phyloP scores from a whole-genome alignment of 257 asterid species.

The Solanum pinnatisectum region DNA sequence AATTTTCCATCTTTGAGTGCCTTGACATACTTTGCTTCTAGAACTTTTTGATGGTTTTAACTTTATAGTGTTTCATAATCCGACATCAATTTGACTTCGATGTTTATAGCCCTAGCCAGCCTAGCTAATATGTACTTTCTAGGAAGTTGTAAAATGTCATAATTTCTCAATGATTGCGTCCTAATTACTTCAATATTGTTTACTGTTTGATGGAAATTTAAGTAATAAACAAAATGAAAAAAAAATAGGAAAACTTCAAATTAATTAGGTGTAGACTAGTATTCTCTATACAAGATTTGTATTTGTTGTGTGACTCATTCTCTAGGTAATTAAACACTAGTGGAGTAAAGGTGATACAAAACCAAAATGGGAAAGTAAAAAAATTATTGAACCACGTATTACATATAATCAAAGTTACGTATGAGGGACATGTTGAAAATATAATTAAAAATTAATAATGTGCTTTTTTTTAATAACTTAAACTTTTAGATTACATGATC shows the following conservation, averaged over 20 bases:
- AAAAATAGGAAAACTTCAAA: background rate
- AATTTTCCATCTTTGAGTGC: background rate
- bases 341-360: background rate
- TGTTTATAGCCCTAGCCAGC: background rate
- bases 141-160: background rate
- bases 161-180: background rate
- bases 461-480: background rate
- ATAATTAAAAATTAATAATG: background rate
- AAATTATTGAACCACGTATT: background rate
- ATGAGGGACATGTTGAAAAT: background rate
- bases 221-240: background rate
- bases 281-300: background rate
- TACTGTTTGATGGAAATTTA: background rate
- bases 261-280: background rate
- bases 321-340: background rate
- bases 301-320: background rate
- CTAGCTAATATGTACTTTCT: background rate
- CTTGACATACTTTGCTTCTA: background rate
- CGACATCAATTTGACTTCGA: background rate
- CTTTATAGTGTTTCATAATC: background rate
- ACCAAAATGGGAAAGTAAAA: background rate
- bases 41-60: background rate
- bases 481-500: background rate
- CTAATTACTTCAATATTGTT: background rate
- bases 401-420: background rate